These are phyloP conservation scores for Fusarium devonianum DNA, from an alignment of 2,329 filamentous ascomycete species.

Conservation along the genomic window DNA sequence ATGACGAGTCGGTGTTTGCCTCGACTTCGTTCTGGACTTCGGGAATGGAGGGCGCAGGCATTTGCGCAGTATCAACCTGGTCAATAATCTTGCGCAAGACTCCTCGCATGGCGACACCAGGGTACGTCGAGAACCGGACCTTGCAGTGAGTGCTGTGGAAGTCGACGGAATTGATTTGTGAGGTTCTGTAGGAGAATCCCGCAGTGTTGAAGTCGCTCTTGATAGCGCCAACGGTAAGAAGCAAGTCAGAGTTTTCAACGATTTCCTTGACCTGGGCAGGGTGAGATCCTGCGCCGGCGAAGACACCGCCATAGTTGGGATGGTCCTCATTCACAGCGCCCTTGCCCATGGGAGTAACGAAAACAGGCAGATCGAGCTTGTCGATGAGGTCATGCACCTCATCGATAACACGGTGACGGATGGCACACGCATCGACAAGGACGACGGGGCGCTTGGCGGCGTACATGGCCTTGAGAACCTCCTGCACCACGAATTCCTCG, in stretches of 20 bases:
- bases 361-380: slow-evolving; percentile 78
- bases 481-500: slow-evolving; percentile 84
- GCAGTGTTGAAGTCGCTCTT: slow-evolving; percentile 83
- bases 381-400: slow-evolving; percentile 77
- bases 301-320: slow-evolving; percentile 82
- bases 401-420: slow-evolving; percentile 74
- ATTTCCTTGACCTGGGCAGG: slow-evolving; percentile 66
- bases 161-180: slow-evolving; percentile 79
- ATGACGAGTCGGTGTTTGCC: slow-evolving; percentile 49
- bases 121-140: slow-evolving; percentile 81
- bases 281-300: slow-evolving; percentile 79
- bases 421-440: slow-evolving; percentile 82
- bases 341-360: slow-evolving; percentile 92
- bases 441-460: slow-evolving; percentile 78
- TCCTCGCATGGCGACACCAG: slow-evolving; percentile 77
- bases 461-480: slow-evolving; percentile 76
- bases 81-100: slow-evolving; percentile 76
- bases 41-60: slow-evolving; percentile 63
- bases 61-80: slow-evolving; percentile 62
- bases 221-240: slow-evolving; percentile 73
- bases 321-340: slow-evolving; percentile 80
- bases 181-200: slow-evolving; percentile 82
- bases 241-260: slow-evolving; percentile 73
- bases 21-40: slow-evolving; percentile 60
- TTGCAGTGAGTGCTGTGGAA: slow-evolving; percentile 78